These are phyloP conservation scores for Bryoerythrophyllum caledonicum DNA, from an alignment of 225 moss, liverwort and hornwort species.

Conservation along the genomic window DNA sequence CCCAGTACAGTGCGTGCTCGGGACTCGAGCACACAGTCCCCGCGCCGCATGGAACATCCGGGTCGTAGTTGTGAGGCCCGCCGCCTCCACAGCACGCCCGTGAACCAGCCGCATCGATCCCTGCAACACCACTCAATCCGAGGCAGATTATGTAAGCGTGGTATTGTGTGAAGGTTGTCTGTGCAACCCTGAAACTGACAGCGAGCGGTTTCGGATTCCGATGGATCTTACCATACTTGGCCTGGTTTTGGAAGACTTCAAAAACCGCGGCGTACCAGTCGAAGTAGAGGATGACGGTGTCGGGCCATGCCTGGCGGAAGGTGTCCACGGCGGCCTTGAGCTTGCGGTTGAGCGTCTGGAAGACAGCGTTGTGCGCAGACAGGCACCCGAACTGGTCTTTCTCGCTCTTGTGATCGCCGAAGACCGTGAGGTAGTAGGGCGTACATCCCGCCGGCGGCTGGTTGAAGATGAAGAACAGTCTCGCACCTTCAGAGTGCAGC, in stretches of 20 bases:
- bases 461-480: conserved; percentile 37
- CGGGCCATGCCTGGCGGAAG: conserved; percentile 30
- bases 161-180: too few species aligned
- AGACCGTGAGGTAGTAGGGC: conserved; percentile 20
- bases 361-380: conserved; percentile 25
- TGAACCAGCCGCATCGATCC: conserved; percentile 1
- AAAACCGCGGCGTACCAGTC: conserved; percentile 24
- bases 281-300: conserved; percentile 32
- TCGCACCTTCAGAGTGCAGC: conserved; percentile 36
- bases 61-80: conserved; percentile 48
- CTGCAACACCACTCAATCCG: neutral
- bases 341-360: conserved; percentile 18
- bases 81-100: conserved; percentile 61
- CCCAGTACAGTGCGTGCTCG: conserved; percentile 30
- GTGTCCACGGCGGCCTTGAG: conserved; percentile 30
- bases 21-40: conserved; percentile 20
- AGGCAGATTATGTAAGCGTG: too few species aligned
- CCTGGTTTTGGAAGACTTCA: conserved; percentile 23
- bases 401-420: neutral
- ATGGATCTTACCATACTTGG: conserved; percentile 22
- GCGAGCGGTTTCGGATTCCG: too few species aligned
- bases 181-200: neutral
- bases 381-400: conserved; percentile 39
- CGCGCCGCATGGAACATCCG: conserved; percentile 20
- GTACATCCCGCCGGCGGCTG: conserved; percentile 36